A percentile compares a stretch with the other conserved stretches of the same genome.
phyloP scores from a whole-genome alignment of 805 yeast species.

The Kuraishia borneana region DNA sequence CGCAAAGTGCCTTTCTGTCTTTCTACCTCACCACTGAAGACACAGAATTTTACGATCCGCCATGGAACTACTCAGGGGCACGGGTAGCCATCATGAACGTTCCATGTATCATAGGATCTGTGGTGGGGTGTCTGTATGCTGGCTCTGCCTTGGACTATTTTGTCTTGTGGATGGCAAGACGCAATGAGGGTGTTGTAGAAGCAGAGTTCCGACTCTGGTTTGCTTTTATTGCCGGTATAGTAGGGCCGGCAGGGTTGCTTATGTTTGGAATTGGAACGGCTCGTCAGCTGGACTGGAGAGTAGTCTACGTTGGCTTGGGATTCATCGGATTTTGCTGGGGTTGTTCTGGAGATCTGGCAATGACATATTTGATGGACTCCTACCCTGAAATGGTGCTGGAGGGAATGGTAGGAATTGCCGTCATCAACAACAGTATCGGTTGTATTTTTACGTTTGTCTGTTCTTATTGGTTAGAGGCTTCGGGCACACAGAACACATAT shows the following conservation, averaged over 20 bases:
- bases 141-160: constrained; percentile 52
- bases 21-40: constrained; percentile 69
- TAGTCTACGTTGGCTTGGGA: constrained; percentile 48
- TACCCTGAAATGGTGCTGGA: constrained; percentile 58
- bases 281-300: constrained; percentile 35
- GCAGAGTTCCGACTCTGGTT: constrained; percentile 56
- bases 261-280: constrained; percentile 59
- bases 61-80: constrained; percentile 51
- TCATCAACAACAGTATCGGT: constrained; percentile 52
- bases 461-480: constrained; percentile 44
- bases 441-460: constrained; percentile 60
- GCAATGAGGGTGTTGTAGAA: constrained; percentile 47
- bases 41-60: constrained; percentile 45
- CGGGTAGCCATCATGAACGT: constrained; percentile 68
- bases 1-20: constrained; percentile 63
- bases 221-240: constrained; percentile 42
- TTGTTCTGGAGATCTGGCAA: constrained; percentile 55
- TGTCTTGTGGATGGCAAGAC: constrained; percentile 51
- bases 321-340: constrained; percentile 60
- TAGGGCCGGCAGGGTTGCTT: constrained; percentile 49
- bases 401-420: constrained; percentile 53
- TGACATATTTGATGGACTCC: constrained; percentile 55
- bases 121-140: constrained; percentile 54
- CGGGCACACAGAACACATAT: constrained; percentile 49
- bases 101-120: constrained; percentile 55